These are phyloP conservation scores for Pterocarpus macrocarpus DNA, from an alignment of 306 rosid genomes.

Conservation along the genomic window DNA sequence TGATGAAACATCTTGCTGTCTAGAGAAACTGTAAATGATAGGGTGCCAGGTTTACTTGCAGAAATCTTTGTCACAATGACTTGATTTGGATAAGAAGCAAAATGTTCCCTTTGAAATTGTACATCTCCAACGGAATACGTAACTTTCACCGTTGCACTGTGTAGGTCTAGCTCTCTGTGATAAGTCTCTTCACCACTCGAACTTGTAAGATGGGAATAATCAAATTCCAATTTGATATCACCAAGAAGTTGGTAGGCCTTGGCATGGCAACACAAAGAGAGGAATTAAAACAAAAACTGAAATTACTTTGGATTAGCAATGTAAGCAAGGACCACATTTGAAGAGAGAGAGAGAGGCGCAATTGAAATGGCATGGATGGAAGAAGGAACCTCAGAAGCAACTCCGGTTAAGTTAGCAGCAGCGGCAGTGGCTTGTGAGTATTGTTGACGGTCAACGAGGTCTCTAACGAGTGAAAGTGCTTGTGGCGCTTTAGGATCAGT, in stretches of 20 bases:
- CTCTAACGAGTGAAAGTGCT: slow-evolving; percentile 64
- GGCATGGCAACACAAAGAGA: slow-evolving; percentile 32
- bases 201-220: slow-evolving; percentile 59
- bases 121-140: slow-evolving; percentile 70
- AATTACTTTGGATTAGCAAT: too few species aligned
- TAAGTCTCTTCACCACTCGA: slow-evolving; percentile 55
- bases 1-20: slow-evolving; percentile 70
- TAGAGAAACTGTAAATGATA: slow-evolving; percentile 69
- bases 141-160: slow-evolving; percentile 71
- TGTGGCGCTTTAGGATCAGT: slow-evolving; percentile 65
- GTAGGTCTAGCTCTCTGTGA: slow-evolving; percentile 70
- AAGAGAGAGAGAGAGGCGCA: too few species aligned
- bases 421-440: slow-evolving; percentile 70
- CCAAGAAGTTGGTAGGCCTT: slow-evolving; percentile 78
- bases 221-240: slow-evolving; percentile 74
- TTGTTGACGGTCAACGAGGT: slow-evolving; percentile 63
- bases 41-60: slow-evolving; percentile 58
- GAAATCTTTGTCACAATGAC: slow-evolving; percentile 70
- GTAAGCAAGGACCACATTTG: too few species aligned
- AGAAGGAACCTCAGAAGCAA: slow-evolving; percentile 54
- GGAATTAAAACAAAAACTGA: slow-evolving; percentile 2
- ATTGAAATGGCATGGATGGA: too few species aligned
- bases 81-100: slow-evolving; percentile 71
- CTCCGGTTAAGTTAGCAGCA: slow-evolving; percentile 62
- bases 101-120: slow-evolving; percentile 73